These are phyloP conservation scores for Kalmusia sp. DNA, from an alignment of 2,329 filamentous ascomycete genomes.

Conservation along the genomic window DNA sequence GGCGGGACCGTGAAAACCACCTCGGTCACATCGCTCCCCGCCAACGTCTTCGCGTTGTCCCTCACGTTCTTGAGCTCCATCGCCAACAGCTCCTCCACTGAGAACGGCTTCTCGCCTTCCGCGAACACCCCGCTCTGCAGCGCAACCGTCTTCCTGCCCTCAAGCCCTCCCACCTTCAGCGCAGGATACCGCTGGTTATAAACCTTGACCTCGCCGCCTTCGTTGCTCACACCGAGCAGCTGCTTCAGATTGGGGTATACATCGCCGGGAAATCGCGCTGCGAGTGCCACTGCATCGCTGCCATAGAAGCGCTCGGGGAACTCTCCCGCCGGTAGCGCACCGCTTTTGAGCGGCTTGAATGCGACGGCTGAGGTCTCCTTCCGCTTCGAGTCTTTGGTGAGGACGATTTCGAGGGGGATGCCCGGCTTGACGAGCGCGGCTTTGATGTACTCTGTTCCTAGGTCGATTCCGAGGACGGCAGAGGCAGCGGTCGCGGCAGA, in stretches of 20 bases:
- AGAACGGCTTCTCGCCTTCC: slow-evolving; percentile 67
- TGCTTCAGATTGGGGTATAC: slow-evolving; percentile 95
- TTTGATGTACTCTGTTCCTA: slow-evolving; percentile 97
- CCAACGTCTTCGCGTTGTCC: slow-evolving; percentile 83
- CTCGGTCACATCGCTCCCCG: slow-evolving; percentile 79
- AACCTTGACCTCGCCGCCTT: slow-evolving; percentile 67
- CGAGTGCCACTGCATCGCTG: slow-evolving; percentile 85
- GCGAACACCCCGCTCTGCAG: slow-evolving; percentile 81
- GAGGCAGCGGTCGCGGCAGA: slow-evolving; percentile 68
- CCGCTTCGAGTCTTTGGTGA: slow-evolving; percentile 96
- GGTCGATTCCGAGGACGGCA: slow-evolving; percentile 88
- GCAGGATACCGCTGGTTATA: slow-evolving; percentile 82
- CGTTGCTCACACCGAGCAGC: slow-evolving; percentile 74
- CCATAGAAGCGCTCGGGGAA: slow-evolving; percentile 94
- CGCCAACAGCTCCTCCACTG: slow-evolving; percentile 90
- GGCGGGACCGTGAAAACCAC: slow-evolving; percentile 87
- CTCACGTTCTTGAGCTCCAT: slow-evolving; percentile 96
- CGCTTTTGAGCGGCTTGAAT: slow-evolving; percentile 83
- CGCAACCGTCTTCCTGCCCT: slow-evolving; percentile 71
- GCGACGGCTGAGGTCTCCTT: slow-evolving; percentile 92
- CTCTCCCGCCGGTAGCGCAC: slow-evolving; percentile 59
- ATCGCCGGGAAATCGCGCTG: slow-evolving; percentile 87
- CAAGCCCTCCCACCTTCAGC: slow-evolving; percentile 68
- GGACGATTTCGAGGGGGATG: slow-evolving; percentile 94
- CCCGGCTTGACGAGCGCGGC: slow-evolving; percentile 94